Conservation (phyloP, 78 protist species). For the Dictyostelium brefeldianum region DNA sequence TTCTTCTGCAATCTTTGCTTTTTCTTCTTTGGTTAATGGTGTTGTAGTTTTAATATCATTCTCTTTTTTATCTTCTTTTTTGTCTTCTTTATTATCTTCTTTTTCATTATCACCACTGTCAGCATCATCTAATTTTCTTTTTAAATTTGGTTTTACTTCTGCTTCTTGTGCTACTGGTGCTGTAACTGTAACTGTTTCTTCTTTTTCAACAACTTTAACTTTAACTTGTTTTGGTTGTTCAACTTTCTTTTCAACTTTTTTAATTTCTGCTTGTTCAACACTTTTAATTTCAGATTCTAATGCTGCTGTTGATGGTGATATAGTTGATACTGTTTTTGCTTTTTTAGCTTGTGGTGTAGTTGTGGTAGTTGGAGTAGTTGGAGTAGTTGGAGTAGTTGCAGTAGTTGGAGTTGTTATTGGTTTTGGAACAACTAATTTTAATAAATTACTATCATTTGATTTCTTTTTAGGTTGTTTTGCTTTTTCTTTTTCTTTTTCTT, state of each 20-base stretch:
- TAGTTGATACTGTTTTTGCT: not conserved
- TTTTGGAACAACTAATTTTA: not conserved
- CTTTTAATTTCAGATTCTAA: too few relatives aligned
- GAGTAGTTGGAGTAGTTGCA: not conserved
- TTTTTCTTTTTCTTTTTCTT: not conserved
- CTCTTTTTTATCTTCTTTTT: slow-evolving; percentile 9
- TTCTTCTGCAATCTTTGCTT: not conserved
- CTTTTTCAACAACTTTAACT: not conserved
- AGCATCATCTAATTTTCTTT: not conserved
- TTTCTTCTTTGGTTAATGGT: not conserved
- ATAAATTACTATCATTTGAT: not conserved
- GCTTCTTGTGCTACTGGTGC: not conserved
- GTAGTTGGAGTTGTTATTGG: not conserved
- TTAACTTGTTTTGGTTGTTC: not conserved
- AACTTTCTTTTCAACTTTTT: not conserved
- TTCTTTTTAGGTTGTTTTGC: not conserved
- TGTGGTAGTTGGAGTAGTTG: not conserved
- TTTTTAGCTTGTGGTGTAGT: not conserved
- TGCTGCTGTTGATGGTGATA: not conserved
- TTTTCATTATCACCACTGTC: not conserved
- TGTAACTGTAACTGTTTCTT: not conserved
- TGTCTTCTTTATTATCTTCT: not conserved
- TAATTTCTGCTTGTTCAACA: too few relatives aligned
- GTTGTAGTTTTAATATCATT: not conserved
- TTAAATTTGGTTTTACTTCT: slow-evolving; percentile 6